Base-by-base conservation (phyloP, 192 early-diverging fungal species). In the Podila clonocystis region DNA sequence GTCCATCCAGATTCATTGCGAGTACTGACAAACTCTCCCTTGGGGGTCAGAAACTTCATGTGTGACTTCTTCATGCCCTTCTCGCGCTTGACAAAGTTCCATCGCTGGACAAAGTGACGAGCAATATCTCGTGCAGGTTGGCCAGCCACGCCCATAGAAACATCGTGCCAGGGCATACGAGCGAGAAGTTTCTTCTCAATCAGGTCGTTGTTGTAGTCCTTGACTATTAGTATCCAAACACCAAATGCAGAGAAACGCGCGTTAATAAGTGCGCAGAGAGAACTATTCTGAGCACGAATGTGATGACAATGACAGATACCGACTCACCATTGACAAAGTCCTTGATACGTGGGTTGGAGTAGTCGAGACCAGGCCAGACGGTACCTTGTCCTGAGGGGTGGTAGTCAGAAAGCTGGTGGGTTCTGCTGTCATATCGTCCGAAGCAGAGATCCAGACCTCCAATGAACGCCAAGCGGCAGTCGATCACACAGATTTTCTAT, bases 141-240 rank as follows among this genome's bases (percentile, higher is more conserved):
- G 9, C 95, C 95, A 24, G 93, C 83, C 76, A 97, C 87, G 28
- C 89, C 93, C 72, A 95, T 86, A 26, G 88, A 88, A 31, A 95
- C 89, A 67, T 97, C 95, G 71, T 97, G 95, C 95, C 95, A 97
- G 12, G 95, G 95, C 95, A 96, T 95, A 55, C 95, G 89, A 55
- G 91, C 70, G 3, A 84, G 74, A 3, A 78, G 64, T 9, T 78
- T 75, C 55, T 84, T 85, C 45, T 88, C 83, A 15, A 88, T 82
- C 26, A 90, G 26, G 22, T 82, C 70, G 57, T 62, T 73, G 50
- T 85, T 74, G 82, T 87, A 90, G 2, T 86, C 68, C 55, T 88
- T 73, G 55, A 90, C 89, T 89, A 63, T 15, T 24, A 28, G 29
- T 45, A 34, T 22, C 48, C 13, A 15, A 63, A 64, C n/a, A 22